These are phyloP conservation scores for Sclerotinia spermophila DNA, from an alignment of 2,329 filamentous ascomycete species.

Conservation along the genomic window DNA sequence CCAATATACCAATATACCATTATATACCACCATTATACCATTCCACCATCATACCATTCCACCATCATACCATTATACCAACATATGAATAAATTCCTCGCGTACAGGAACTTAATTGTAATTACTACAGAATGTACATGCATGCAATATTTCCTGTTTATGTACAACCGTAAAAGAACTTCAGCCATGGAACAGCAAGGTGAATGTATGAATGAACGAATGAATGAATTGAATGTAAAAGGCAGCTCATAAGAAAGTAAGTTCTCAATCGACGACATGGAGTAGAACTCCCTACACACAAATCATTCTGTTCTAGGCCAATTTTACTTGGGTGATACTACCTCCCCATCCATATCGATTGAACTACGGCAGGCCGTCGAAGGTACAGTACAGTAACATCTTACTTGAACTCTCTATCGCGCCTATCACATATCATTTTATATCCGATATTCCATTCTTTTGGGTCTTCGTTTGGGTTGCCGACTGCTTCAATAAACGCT, in stretches of 20 bases:
- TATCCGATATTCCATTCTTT: background rate
- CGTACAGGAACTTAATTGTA: background rate
- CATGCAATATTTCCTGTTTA: background rate
- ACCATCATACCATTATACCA: no score
- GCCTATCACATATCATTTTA: conserved; percentile 16
- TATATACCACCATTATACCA: no score
- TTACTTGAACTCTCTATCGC: conserved; percentile 11
- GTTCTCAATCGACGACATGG: background rate
- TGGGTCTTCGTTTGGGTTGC: conserved; percentile 8
- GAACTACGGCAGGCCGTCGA: background rate
- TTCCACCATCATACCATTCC: no score
- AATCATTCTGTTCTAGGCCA: background rate
- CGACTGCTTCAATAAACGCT: conserved; percentile 20
- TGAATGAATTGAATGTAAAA: background rate
- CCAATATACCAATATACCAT: no score
- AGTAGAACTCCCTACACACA: background rate
- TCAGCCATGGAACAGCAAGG: background rate
- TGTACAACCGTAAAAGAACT: background rate
- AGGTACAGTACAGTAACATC: conserved; percentile 11
- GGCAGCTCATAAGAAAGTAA: background rate
- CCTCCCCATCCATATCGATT: background rate
- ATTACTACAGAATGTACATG: background rate
- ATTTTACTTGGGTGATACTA: background rate
- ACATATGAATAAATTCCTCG: background rate
- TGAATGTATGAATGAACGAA: no score